Percentiles rank a stretch among this genome's conserved stretches.
Evolutionary conservation across 2,329 filamentous ascomycete species (phyloP).

Genomic region (Sclerotinia borealis): DNA sequence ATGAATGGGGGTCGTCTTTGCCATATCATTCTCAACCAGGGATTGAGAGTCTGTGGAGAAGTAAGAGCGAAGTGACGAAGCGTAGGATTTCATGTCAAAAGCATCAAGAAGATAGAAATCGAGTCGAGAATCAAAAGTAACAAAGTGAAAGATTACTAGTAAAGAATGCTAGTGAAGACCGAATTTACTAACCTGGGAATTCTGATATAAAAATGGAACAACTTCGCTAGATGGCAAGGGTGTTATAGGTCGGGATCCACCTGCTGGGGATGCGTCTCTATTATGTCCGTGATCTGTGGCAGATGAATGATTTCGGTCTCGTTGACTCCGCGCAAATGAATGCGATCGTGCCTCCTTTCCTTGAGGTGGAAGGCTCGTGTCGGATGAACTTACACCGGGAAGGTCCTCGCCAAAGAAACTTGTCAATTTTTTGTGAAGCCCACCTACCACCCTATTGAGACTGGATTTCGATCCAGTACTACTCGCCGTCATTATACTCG

Average conservation of each 20-base stretch:
- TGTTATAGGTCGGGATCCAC: slow-evolving; percentile 66
- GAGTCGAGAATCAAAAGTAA: not conserved
- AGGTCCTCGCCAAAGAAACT: slow-evolving; percentile 92
- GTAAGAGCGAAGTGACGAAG: slow-evolving; percentile 11
- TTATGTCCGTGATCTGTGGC: slow-evolving; percentile 52
- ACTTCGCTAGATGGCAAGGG: slow-evolving; percentile 86
- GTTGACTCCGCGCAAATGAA: slow-evolving; percentile 51
- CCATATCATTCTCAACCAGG: slow-evolving; percentile 9
- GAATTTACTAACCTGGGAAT: slow-evolving; percentile 56
- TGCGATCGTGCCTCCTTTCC: slow-evolving; percentile 58
- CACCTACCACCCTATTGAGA: slow-evolving; percentile 51
- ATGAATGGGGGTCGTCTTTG: slow-evolving; percentile 8
- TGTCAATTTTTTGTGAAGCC: slow-evolving; percentile 73
- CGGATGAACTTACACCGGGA: slow-evolving; percentile 66
- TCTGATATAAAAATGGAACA: slow-evolving; percentile 95
- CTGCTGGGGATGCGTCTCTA: slow-evolving; percentile 65
- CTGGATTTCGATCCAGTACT: slow-evolving; percentile 76
- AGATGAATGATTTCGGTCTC: slow-evolving; percentile 77
- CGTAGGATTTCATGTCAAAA: slow-evolving; percentile 12
- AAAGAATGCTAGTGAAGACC: slow-evolving; percentile 11
- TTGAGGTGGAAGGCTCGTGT: slow-evolving; percentile 53
- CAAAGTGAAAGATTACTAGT: not conserved
- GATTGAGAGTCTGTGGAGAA: slow-evolving; percentile 8
- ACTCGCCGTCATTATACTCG: slow-evolving; percentile 80
- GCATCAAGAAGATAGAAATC: not conserved